A percentile compares a stretch with the other conserved stretches of the same genome.
These are phyloP conservation scores for Diaporthe citri DNA, from an alignment of 2,329 filamentous ascomycete genomes.

Conservation along the genomic window DNA sequence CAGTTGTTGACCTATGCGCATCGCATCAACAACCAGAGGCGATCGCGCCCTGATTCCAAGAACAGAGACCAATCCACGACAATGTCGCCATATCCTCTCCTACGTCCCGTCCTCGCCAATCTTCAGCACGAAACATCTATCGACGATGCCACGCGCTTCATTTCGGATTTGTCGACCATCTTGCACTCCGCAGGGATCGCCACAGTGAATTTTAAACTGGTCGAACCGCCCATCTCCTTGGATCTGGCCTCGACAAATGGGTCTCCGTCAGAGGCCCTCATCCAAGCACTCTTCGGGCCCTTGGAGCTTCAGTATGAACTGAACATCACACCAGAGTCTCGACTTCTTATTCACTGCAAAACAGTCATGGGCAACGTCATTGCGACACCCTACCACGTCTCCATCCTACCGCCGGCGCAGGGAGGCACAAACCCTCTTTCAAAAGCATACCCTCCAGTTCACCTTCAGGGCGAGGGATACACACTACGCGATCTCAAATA, in stretches of 20 bases:
- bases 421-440: slow-evolving; percentile 50
- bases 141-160: slow-evolving; percentile 53
- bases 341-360: slow-evolving; percentile 58
- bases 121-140: slow-evolving; percentile 59
- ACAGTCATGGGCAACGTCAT: slow-evolving; percentile 59
- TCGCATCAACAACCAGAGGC: slow-evolving; percentile 76
- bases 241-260: slow-evolving; percentile 44
- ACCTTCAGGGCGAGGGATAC: slow-evolving; percentile 55
- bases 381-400: slow-evolving; percentile 59
- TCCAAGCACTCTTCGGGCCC: slow-evolving; percentile 57
- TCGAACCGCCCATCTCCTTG: slow-evolving; percentile 51
- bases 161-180: slow-evolving; percentile 58
- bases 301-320: slow-evolving; percentile 59
- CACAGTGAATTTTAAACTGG: slow-evolving; percentile 57
- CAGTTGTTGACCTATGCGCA: slow-evolving; percentile 85
- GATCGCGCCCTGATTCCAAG: slow-evolving; percentile 68
- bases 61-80: slow-evolving; percentile 53
- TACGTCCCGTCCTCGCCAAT: slow-evolving; percentile 65
- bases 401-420: slow-evolving; percentile 51
- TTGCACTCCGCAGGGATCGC: slow-evolving; percentile 61
- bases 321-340: slow-evolving; percentile 57
- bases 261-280: slow-evolving; percentile 58
- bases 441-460: slow-evolving; percentile 56
- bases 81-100: slow-evolving; percentile 60
- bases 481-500: slow-evolving; percentile 57